Evolutionary conservation across 1,139 yeast species (phyloP), one percentile per base, ranked within the genome.

Genomic region (Kazachstania sp.): DNA sequence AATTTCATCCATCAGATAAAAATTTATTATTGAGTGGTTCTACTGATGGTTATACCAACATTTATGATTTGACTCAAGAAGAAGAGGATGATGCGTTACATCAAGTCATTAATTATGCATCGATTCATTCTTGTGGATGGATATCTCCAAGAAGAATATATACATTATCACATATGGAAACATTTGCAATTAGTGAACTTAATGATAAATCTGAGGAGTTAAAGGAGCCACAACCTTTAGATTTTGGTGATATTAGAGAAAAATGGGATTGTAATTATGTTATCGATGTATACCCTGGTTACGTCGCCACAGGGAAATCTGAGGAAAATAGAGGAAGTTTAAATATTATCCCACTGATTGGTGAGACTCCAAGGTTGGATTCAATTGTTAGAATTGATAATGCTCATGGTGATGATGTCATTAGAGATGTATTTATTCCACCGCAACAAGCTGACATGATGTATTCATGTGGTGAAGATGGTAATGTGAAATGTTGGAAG

Each of bases 141-240:
- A 60, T 81, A 31, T 69, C 77, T 8, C 73, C 76, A 11, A 71
- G 71, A 40, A 70, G 94, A 57, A 77, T 92, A 5, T 79, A 77
- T 45, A 83, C 90, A 0, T 69, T 92, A 44, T 82, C 95, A 0
- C 97, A 94, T 60, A 88, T 90, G 94, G 98, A 92, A 61, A 88
- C 97, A 0, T 74, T 90, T 54, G 77, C 86, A 6, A 74, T 90
- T 48, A 84, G 83, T 64, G 84, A 83, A 57, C 69, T 88, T 55
- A 82, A 85, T 52, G 79, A 78, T 57, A 63, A 60, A 29, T 56
- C 67, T 3, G 88, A 82, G 44, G 73, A 69, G 7, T 60, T 65
- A 37, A 73, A 67, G 4, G 87, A 81, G 48, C 82, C 85, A 0
- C 71, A 72, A 36, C 83, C 85, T 1, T 51, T 66, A 1, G 92